A percentile compares a stretch with the other conserved stretches of the same genome.
phyloP scores from a whole-genome alignment of 2,329 filamentous ascomycete species.

The Clathrospora elynae region DNA sequence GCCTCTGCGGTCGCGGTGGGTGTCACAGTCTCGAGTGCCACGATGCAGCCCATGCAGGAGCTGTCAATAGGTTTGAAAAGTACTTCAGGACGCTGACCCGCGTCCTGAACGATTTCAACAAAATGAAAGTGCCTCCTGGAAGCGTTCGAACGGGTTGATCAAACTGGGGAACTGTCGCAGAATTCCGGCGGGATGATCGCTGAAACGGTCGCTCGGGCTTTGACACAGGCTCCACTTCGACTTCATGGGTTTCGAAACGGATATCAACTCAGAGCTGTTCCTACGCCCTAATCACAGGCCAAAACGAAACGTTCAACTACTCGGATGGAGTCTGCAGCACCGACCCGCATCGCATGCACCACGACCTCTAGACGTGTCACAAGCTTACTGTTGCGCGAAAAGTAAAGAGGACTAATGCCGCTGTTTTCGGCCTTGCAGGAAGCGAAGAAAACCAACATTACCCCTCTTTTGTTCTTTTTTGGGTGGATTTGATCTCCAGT shows the following conservation, averaged over 20 bases:
- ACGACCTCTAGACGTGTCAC: constrained; percentile 8
- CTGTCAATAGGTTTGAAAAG: constrained; percentile 19
- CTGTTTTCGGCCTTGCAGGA: constrained; percentile 32
- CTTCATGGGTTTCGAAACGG: constrained; percentile 21
- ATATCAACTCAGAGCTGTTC: constrained; percentile 4
- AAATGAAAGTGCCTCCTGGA: constrained; percentile 10
- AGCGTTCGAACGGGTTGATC: constrained; percentile 11
- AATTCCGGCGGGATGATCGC: constrained; percentile 10
- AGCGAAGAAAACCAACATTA: constrained; percentile 29
- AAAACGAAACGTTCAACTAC: constrained; percentile 11
- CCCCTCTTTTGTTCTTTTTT: constrained; percentile 27
- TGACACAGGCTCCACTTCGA: constrained; percentile 17
- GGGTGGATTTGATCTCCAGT: constrained; percentile 10
- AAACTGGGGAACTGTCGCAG: constrained; percentile 14
- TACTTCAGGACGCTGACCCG: constrained; percentile 15
- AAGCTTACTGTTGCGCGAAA: constrained; percentile 11
- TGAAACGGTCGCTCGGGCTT: constrained; percentile 20
- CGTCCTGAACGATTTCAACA: constrained; percentile 1
- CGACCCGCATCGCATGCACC: constrained; percentile 5
- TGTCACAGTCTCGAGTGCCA: constrained; percentile 21
- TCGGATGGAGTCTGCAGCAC: constrained; percentile 3
- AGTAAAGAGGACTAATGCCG: constrained; percentile 30
- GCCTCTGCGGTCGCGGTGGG: constrained; percentile 7
- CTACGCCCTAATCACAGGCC: constrained; percentile 2
- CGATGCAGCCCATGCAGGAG: constrained; percentile 13